Base-by-base conservation (phyloP, 345 rosid genomes). In the Theobroma cacao region DNA sequence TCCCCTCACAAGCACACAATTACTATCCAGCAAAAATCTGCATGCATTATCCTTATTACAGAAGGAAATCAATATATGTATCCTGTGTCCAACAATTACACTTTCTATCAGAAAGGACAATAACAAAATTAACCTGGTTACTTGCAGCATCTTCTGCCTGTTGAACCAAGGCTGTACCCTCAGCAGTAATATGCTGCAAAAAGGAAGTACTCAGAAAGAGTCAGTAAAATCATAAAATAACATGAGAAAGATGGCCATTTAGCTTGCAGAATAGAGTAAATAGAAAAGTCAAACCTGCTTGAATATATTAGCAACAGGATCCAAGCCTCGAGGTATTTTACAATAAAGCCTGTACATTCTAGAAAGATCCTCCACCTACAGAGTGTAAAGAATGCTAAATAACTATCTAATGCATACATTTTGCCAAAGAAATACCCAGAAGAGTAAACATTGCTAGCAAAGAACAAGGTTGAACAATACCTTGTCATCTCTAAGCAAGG, bases 91-190 rank as follows among this genome's bases (percentile, higher is more conserved):
- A 33, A 24, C 18, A 52, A 33, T 72, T 34, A 72, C n/a, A n/a
- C 20, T 72, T 52, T 26, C 3, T 6, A 14, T 24, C 36, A 64
- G 6, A 68, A 8, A 69, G 59, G 13, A 55, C 10, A 80, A 62
- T 33, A 24, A 8, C 36, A 28, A 0, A 14, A 48, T n/a, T 20
- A 77, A 90, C 97, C 95, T 91, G 92, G 84, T 80, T 90, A 75
- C 89, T 91, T 40, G 91, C 97, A 28, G 97, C 92, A 78, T 94
- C 99, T 81, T 94, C 98, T 18, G 97, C 98, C 75, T 91, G 99
- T 78, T 93, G 97, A 80, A 97, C 93, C 81, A 93, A 89, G 55
- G 88, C 87, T 18, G 91, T 88, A 36, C 98, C 98, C 82, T 94
- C 98, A 20, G 92, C 88, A 73, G 94, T 91, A 75, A 97, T 90